These are phyloP conservation scores for Speleostelium caveatum DNA, from an alignment of 78 protist species.

Conservation along the genomic window DNA sequence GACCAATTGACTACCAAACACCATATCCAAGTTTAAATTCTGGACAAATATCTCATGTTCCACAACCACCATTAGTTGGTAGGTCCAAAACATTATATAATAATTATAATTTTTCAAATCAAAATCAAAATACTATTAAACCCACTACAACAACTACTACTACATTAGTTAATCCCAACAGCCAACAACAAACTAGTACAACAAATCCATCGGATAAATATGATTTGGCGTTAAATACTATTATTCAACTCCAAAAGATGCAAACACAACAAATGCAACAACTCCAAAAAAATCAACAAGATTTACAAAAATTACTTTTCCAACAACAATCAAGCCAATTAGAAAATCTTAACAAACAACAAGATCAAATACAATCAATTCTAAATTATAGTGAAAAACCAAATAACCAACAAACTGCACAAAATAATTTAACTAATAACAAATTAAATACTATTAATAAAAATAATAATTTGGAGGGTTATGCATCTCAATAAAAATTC, in stretches of 20 bases:
- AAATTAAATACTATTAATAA: background rate
- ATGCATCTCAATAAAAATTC: background rate
- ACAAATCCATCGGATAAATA: too few species aligned
- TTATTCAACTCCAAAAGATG: constrained; percentile 21
- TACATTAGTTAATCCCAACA: background rate
- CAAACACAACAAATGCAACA: constrained; percentile 41
- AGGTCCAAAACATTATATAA: too few species aligned
- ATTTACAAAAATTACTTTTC: constrained; percentile 28
- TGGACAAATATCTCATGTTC: too few species aligned
- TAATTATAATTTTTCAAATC: background rate
- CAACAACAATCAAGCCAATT: constrained; percentile 34
- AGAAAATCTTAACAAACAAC: constrained; percentile 28
- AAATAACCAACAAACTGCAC: background rate
- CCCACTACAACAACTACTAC: background rate
- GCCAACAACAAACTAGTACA: constrained; percentile 4
- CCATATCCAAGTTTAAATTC: too few species aligned
- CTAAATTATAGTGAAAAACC: background rate
- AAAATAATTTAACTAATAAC: background rate
- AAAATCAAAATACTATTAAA: background rate
- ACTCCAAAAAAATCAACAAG: constrained; percentile 40
- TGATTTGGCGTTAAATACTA: constrained; percentile 34
- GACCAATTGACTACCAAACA: background rate
- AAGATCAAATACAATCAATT: constrained; percentile 27
- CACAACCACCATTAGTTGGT: too few species aligned
- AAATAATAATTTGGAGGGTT: background rate